Percentiles rank a stretch among this genome's conserved stretches.
These are phyloP conservation scores for Aspergillus intermedius DNA, from an alignment of 2,329 filamentous ascomycete species.

Conservation along the genomic window DNA sequence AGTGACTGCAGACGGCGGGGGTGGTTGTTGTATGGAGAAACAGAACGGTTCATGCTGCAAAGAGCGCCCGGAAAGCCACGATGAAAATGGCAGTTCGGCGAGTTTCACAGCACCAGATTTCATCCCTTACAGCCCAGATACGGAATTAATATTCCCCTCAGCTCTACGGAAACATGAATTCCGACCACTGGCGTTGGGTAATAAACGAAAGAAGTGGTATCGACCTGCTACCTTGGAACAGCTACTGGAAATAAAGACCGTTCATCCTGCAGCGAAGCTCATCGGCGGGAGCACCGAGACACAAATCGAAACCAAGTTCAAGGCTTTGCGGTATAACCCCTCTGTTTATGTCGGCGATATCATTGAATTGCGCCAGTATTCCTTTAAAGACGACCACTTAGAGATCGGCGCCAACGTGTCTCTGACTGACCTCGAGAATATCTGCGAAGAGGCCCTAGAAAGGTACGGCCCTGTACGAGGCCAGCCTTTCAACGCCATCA, in stretches of 20 bases:
- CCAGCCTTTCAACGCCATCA: conserved; percentile 78
- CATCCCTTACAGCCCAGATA: conserved; percentile 79
- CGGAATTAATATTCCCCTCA: conserved; percentile 82
- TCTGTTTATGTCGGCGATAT: conserved; percentile 76
- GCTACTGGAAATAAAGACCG: conserved; percentile 74
- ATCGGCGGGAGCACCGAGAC: conserved; percentile 86
- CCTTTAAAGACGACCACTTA: conserved; percentile 71
- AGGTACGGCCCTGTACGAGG: conserved; percentile 67
- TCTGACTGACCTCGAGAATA: conserved; percentile 80
- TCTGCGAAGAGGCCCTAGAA: conserved; percentile 60
- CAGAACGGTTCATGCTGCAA: conserved; percentile 64
- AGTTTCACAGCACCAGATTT: conserved; percentile 83
- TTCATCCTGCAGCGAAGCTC: conserved; percentile 72
- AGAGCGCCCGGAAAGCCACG: conserved; percentile 41
- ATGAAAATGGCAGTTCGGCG: conserved; percentile 35
- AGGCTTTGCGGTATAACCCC: conserved; percentile 71
- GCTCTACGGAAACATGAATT: conserved; percentile 69
- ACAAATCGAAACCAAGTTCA: conserved; percentile 91
- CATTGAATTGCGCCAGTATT: conserved; percentile 47
- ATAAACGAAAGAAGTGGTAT: conserved; percentile 79
- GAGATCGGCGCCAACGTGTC: conserved; percentile 91
- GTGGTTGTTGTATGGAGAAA: conserved; percentile 68
- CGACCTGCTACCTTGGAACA: conserved; percentile 72
- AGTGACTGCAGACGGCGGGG: conserved; percentile 51
- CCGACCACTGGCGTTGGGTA: conserved; percentile 71